These are phyloP conservation scores for Phytophthora parvispora DNA, from an alignment of 352 stramenopile species.

Conservation along the genomic window DNA sequence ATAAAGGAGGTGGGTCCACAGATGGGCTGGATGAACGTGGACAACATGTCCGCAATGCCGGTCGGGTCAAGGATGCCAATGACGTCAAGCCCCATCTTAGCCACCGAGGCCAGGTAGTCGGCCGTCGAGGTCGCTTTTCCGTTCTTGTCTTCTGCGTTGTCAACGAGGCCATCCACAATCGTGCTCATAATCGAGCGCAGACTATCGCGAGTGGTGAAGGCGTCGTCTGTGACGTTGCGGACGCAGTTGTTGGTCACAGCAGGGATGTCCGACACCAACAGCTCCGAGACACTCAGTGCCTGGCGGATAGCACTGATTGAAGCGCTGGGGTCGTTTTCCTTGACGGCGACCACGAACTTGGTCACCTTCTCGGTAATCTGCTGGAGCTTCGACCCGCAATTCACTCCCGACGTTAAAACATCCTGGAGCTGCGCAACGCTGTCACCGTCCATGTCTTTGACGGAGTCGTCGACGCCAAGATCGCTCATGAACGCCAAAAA, in stretches of 20 bases:
- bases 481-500: conserved; percentile 40
- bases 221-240: conserved; percentile 35
- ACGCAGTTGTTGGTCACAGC: conserved; percentile 48
- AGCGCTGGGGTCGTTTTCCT: conserved; percentile 28
- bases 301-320: conserved; percentile 46
- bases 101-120: conserved; percentile 46
- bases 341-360: conserved; percentile 42
- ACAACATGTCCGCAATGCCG: conserved; percentile 49
- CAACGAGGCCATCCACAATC: conserved; percentile 53
- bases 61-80: conserved; percentile 60
- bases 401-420: conserved; percentile 35
- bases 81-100: conserved; percentile 50
- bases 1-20: conserved; percentile 58
- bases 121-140: conserved; percentile 36
- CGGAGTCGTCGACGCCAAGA: conserved; percentile 22
- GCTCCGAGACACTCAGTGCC: conserved; percentile 43
- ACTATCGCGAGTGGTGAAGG: conserved; percentile 47
- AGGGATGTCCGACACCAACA: conserved; percentile 66
- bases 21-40: conserved; percentile 65
- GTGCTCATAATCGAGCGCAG: conserved; percentile 55
- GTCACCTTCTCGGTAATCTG: conserved; percentile 51
- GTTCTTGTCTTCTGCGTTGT: conserved; percentile 20
- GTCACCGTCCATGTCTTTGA: conserved; percentile 31
- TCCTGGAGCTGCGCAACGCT: conserved; percentile 37
- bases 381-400: conserved; percentile 51